Percentiles rank a stretch among this genome's conserved stretches.
These are phyloP conservation scores for Elsinoe australis DNA, from an alignment of 2,329 filamentous ascomycete genomes.

Conservation along the genomic window DNA sequence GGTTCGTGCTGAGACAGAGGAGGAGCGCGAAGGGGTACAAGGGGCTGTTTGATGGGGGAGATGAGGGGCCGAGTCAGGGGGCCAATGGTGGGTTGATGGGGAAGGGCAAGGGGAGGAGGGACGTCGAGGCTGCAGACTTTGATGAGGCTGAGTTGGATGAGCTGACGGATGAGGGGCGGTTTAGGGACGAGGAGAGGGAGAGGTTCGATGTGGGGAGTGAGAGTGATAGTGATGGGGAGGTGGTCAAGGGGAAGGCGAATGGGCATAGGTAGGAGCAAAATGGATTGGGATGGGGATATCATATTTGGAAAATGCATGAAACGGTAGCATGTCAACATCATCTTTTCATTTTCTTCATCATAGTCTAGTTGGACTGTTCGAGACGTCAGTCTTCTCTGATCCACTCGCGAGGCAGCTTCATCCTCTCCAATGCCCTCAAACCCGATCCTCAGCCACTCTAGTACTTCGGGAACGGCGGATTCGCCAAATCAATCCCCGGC, in stretches of 20 bases:
- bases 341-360: background rate
- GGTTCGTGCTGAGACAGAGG: constrained; percentile 54
- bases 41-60: constrained; percentile 33
- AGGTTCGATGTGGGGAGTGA: constrained; percentile 19
- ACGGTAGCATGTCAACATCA: background rate
- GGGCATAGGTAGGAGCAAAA: constrained; percentile 2
- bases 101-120: constrained; percentile 36
- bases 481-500: constrained; percentile 28
- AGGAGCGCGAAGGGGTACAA: constrained; percentile 41
- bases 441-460: background rate
- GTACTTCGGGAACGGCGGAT: constrained; percentile 15
- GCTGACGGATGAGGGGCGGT: constrained; percentile 32
- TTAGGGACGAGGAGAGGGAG: constrained; percentile 25
- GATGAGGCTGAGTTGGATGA: constrained; percentile 55
- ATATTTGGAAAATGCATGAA: no score
- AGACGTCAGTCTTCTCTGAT: no score
- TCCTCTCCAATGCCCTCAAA: no score
- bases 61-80: constrained; percentile 34
- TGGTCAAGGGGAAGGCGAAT: constrained; percentile 2
- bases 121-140: constrained; percentile 56
- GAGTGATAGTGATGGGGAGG: constrained; percentile 11
- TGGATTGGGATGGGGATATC: no score
- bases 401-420: no score
- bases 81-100: constrained; percentile 42
- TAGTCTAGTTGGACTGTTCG: no score